Conservation (phyloP, 78 protist species). For the Dictyostelium brefeldianum region DNA sequence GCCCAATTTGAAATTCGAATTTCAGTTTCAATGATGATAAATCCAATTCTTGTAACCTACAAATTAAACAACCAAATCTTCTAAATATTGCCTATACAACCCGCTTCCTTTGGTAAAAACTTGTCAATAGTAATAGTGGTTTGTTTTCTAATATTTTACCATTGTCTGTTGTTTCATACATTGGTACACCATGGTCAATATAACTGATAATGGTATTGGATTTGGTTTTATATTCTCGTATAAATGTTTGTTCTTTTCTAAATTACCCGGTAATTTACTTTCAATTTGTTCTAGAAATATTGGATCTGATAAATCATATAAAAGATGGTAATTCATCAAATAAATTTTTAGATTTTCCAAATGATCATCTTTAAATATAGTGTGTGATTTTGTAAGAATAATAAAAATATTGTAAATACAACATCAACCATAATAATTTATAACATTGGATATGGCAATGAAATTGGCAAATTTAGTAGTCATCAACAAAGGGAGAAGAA, state of each 20-base stretch:
- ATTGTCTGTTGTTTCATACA: neutral
- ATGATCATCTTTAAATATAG: no score
- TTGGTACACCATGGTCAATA: neutral
- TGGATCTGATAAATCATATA: neutral
- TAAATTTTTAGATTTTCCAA: neutral
- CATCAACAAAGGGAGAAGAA: no score
- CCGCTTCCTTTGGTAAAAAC: slow-evolving; percentile 32
- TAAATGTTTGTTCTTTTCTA: slow-evolving; percentile 9
- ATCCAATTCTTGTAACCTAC: slow-evolving; percentile 60
- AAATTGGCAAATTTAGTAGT: no score
- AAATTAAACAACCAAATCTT: slow-evolving; percentile 73
- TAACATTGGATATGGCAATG: no score
- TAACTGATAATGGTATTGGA: neutral
- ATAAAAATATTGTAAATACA: no score
- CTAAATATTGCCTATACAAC: slow-evolving; percentile 37
- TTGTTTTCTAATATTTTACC: no score
- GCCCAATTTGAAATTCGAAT: slow-evolving; percentile 39
- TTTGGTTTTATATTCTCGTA: neutral
- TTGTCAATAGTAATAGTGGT: slow-evolving; percentile 4
- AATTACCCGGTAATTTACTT: neutral
- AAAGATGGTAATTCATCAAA: neutral
- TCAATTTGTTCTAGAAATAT: neutral
- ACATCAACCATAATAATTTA: no score
- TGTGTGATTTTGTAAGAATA: no score
- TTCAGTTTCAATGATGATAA: slow-evolving; percentile 47